Base-by-base conservation (phyloP, 257 asterid genomes). In the Eucommia ulmoides region DNA sequence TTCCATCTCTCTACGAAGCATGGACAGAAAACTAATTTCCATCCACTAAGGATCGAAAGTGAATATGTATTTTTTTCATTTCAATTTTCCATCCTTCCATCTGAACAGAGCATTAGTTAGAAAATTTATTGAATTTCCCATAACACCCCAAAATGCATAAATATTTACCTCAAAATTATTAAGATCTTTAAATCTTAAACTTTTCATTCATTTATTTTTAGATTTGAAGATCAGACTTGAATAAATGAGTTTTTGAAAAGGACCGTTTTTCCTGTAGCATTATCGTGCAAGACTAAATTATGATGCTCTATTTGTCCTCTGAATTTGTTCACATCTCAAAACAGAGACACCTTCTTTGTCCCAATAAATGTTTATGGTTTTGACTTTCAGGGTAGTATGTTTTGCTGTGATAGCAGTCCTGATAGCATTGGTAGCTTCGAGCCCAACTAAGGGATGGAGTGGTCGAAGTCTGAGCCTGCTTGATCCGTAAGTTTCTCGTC, bases 401-500 rank as follows among this genome's bases (percentile, higher is more conserved):
- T 55, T 63, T 46, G 93, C 82, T 63, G 80, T 76, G 59, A 59
- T 86, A 54, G 91, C 94, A 60, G 77, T 91, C 49, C 70, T 91
- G 22, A 10, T 87, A 52, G 99, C 99, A 64, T 17, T 91, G 69
- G 94, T 86, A 61, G 97, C 99, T 71, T 86, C 99, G 58, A 86
- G 99, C 77, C 99, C 99, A 64, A 91, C 99, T 14, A 76, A 68
- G 73, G 99, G 99, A 58, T 91, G 99, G 99, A 91, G 99, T 61
- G 99, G 99, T 51, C 71, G 99, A 62, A 91, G 99, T 62, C 72
- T 91, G 70, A 91, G 99, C 69, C 81, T 86, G 67, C 99, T 91
- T 41, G 99, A 91, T 69, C 99, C 97, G 99, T 91, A 68, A 73
- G 89, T 68, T 52, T 55, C 49, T 8, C 15, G 20, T 15, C 20